Base-by-base conservation (phyloP, 1,139 yeast species). In the Nematodospora anomalae region DNA sequence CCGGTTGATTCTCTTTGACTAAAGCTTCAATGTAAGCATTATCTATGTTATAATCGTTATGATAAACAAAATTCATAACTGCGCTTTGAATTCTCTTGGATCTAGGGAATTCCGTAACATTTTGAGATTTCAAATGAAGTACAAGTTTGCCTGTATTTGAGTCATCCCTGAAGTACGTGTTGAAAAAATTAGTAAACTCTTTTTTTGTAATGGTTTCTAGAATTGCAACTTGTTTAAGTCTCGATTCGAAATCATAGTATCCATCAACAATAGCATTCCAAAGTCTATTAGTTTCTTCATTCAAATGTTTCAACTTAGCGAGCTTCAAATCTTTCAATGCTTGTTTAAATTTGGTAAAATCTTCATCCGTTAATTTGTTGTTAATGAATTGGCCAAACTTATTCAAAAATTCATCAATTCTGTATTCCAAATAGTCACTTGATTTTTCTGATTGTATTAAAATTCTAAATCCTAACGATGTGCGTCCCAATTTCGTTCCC, bases 361-460 rank as follows among this genome's bases (percentile, higher is more conserved):
- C 92, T 16, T 72, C 83, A 3, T 72, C 79, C 0, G 76, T 55
- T 64, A 87, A 62, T 6, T 52, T 55, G 0, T 46, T 46, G 11
- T 59, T 59, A 24, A 80, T 47, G 36, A 58, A 49, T 35, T 57
- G 45, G 36, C 69, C 65, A 62, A 74, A 49, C 44, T 56, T 51
- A 8, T 49, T 49, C 40, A 88, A 64, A 53, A 87, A 88, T 38
- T 73, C 74, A 28, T 79, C 84, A 42, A 92, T 84, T 57, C 98
- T 75, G 46, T 75, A 76, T 53, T 87, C 89, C 47, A 92, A 69
- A 57, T 82, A 89, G 10, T 74, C 75, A 3, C 94, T 73, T 2
- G 86, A 64, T 55, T 85, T 78, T 58, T 89, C 97, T 42, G 95
- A 83, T 62, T 92, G 98, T 30, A 90, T 72, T 45, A 90, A 64